These are phyloP conservation scores for Ustilago lituana DNA, from an alignment of 1,284 basidiomycete genomes.

Conservation along the genomic window DNA sequence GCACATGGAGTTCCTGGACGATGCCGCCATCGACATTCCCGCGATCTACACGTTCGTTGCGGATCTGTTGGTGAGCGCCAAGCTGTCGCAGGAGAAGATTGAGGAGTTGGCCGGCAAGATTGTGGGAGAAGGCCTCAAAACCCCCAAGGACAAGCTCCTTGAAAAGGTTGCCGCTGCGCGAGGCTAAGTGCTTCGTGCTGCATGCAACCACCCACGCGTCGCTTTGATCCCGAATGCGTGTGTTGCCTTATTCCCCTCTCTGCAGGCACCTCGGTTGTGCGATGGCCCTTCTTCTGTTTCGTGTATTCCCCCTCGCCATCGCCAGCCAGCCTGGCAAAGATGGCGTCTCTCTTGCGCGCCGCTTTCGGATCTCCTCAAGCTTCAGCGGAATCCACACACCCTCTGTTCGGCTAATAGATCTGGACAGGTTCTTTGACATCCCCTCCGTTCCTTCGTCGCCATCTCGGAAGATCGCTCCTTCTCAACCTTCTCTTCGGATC, in stretches of 20 bases:
- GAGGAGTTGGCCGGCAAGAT: slow-evolving; percentile 61
- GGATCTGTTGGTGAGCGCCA: slow-evolving; percentile 58
- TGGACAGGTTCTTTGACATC: slow-evolving; percentile 31
- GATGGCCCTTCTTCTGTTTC: slow-evolving; percentile 18
- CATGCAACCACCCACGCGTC: slow-evolving; percentile 36
- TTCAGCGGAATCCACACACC: slow-evolving; percentile 24
- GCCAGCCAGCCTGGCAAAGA: slow-evolving; percentile 1
- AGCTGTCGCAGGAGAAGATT: slow-evolving; percentile 57
- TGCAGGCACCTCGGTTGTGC: slow-evolving; percentile 5
- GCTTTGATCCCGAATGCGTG: slow-evolving; percentile 14
- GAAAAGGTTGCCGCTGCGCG: slow-evolving; percentile 61
- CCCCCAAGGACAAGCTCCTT: slow-evolving; percentile 64
- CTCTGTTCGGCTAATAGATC: slow-evolving; percentile 31
- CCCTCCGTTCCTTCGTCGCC: slow-evolving; percentile 3
- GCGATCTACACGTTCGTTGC: slow-evolving; percentile 82
- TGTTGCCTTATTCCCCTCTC: slow-evolving; percentile 7
- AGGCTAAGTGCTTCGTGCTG: slow-evolving; percentile 14
- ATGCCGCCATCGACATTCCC: slow-evolving; percentile 87
- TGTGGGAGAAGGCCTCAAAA: slow-evolving; percentile 62
- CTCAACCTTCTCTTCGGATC: slow-evolving; percentile 5
- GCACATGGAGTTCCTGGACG: slow-evolving; percentile 80
- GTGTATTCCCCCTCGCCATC: slow-evolving; percentile 25
- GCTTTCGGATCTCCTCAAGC: slow-evolving; percentile 10
- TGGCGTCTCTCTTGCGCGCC: not conserved
- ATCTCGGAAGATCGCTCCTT: slow-evolving; percentile 13